phyloP scores from a whole-genome alignment of 139 green algal species.

The Volvox reticuliferus region DNA sequence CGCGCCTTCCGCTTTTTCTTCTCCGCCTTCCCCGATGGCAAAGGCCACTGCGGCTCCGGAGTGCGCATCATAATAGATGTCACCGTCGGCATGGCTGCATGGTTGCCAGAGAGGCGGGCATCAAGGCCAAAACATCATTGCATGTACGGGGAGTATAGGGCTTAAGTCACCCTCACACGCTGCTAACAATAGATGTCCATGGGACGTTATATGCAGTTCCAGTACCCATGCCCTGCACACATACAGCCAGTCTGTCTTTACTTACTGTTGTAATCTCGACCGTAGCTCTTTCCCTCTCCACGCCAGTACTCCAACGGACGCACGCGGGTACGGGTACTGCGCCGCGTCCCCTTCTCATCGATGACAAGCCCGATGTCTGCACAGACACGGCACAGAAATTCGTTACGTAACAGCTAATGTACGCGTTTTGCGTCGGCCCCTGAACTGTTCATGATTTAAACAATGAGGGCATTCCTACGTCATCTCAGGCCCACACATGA shows the following conservation, averaged over 20 bases:
- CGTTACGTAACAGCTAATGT: too few species aligned
- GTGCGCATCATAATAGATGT: constrained; percentile 49
- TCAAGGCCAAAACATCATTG: too few species aligned
- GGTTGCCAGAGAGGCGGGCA: neutral
- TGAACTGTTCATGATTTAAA: too few species aligned
- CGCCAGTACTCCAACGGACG: constrained; percentile 73
- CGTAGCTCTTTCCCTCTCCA: constrained; percentile 67
- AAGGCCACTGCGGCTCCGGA: constrained; percentile 55
- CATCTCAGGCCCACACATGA: too few species aligned
- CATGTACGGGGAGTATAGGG: too few species aligned
- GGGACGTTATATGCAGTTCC: neutral
- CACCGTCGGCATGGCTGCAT: constrained; percentile 50
- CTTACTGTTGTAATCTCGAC: constrained; percentile 59
- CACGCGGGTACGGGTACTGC: constrained; percentile 55
- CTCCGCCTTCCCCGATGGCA: constrained; percentile 11
- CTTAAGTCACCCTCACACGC: too few species aligned
- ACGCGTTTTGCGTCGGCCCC: too few species aligned
- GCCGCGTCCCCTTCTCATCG: constrained; percentile 52
- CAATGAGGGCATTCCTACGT: too few species aligned
- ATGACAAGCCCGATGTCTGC: constrained; percentile 53
- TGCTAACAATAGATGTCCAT: neutral
- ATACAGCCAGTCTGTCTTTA: neutral
- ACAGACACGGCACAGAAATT: neutral
- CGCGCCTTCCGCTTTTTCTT: constrained; percentile 21
- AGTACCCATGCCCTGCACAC: neutral